phyloP scores from a whole-genome alignment of 768 basidiomycete genomes.

The Mycena epipterygia region DNA sequence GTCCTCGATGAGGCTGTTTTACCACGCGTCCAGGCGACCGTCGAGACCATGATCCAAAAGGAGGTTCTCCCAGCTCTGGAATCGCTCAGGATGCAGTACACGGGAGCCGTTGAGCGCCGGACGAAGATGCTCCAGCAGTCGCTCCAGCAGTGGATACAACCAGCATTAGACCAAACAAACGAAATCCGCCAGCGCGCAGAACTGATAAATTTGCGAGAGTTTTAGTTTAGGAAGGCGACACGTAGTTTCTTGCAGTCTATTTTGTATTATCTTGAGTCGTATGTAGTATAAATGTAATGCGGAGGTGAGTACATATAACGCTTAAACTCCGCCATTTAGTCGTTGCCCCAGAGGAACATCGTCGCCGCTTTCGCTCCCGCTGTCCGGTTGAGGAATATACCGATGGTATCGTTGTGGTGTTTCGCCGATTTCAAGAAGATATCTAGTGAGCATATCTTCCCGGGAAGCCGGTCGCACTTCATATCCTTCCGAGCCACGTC shows the following conservation, averaged over 20 bases:
- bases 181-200: constrained; percentile 39
- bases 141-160: constrained; percentile 46
- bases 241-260: too few relatives aligned
- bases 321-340: not conserved
- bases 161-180: constrained; percentile 47
- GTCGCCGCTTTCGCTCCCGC: constrained; percentile 61
- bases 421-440: constrained; percentile 66
- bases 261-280: too few relatives aligned
- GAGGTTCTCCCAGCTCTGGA: constrained; percentile 29
- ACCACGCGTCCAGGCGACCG: not conserved
- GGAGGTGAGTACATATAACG: not conserved
- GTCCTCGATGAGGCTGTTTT: constrained; percentile 19
- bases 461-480: constrained; percentile 75
- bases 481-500: constrained; percentile 87
- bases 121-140: constrained; percentile 44
- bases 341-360: constrained; percentile 38
- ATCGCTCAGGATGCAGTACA: not conserved
- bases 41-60: constrained; percentile 18
- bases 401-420: constrained; percentile 74
- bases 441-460: constrained; percentile 73
- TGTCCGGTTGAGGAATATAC: constrained; percentile 73
- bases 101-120: constrained; percentile 30
- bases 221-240: too few relatives aligned
- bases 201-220: not conserved
- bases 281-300: too few relatives aligned